Evolutionary conservation across 805 yeast genomes (phyloP), one percentile per base, ranked within the genome.

Genomic region (Schwanniomyces vanrijiae): DNA sequence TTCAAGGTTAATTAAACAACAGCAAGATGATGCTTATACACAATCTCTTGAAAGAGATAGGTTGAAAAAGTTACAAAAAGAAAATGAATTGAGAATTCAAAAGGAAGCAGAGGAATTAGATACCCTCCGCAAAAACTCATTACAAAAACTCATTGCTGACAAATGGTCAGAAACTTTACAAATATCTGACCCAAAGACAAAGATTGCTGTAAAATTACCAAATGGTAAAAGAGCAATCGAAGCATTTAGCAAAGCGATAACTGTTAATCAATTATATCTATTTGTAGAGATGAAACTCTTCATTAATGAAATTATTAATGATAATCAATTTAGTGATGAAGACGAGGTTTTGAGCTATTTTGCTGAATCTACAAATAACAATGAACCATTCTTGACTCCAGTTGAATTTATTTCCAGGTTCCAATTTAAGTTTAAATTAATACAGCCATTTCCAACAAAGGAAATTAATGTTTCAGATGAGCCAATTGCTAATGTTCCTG

Each of bases 161-260:
- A 44, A 51, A 1, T 54, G 55, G 48, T 54, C 56, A 20, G 51
- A 52, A 14, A 37, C 40, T 8, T 40, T 42, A 4, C 33, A 47
- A 6, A 39, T 55, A 20, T 49, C 49, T 26, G 50, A 48, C 1
- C 45, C 50, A 10, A 50, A 44, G 31, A 68, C 68, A 0, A 56
- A 65, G 42, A 71, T 84, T 18, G 83, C 85, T 43, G 66, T 84
- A 52, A 76, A 82, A 58, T 64, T 78, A 29, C 82, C 86, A 7
- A 59, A 71, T 29, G 88, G 88, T 2, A 68, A 69, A 42, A 61
- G 83, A 45, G 58, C 75, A 6, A 68, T 81, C 2, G 75, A 77
- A 28, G 72, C 68, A 31, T 74, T 84, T 44, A 52, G 56, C 37
- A 64, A 68, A 26, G 49, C 61, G 1, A 66, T 73, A n/a, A 56